phyloP scores from a whole-genome alignment of 441 rosid species.

The Populus hybrid region DNA sequence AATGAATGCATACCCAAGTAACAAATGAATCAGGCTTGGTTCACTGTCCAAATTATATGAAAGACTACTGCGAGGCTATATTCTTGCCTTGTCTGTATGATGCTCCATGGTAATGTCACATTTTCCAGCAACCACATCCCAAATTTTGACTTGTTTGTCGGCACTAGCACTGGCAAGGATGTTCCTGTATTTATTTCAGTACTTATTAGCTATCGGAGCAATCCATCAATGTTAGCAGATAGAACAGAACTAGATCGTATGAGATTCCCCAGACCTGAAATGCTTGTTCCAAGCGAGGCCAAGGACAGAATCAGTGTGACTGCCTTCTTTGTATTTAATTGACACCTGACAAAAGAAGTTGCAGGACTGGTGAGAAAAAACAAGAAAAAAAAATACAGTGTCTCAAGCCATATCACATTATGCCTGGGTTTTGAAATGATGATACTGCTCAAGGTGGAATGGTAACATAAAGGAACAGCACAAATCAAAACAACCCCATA shows the following conservation, averaged over 20 bases:
- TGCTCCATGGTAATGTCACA: slow-evolving; percentile 78
- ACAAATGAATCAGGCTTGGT: neutral
- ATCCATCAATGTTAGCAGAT: slow-evolving; percentile 2
- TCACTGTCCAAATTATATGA: neutral
- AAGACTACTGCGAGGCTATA: slow-evolving; percentile 8
- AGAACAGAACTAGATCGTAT: slow-evolving; percentile 11
- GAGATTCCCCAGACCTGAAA: slow-evolving; percentile 50
- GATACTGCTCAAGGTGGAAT: no score
- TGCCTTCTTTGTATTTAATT: slow-evolving; percentile 66
- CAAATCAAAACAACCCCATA: no score
- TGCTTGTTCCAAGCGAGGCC: slow-evolving; percentile 98
- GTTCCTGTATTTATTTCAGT: slow-evolving; percentile 42
- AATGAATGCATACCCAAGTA: neutral
- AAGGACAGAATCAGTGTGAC: slow-evolving; percentile 87
- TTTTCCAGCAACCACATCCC: slow-evolving; percentile 79
- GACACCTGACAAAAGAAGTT: slow-evolving; percentile 26
- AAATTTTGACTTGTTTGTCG: slow-evolving; percentile 73
- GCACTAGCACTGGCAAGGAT: slow-evolving; percentile 90
- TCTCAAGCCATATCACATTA: neutral
- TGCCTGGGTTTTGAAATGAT: no score
- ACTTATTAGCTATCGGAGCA: neutral
- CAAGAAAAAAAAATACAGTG: neutral
- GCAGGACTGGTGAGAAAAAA: neutral
- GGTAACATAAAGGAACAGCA: no score
- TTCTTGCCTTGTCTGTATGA: slow-evolving; percentile 76